Conservation (phyloP, 2,329 filamentous ascomycete species). For the Lasiodiplodia citricola region DNA sequence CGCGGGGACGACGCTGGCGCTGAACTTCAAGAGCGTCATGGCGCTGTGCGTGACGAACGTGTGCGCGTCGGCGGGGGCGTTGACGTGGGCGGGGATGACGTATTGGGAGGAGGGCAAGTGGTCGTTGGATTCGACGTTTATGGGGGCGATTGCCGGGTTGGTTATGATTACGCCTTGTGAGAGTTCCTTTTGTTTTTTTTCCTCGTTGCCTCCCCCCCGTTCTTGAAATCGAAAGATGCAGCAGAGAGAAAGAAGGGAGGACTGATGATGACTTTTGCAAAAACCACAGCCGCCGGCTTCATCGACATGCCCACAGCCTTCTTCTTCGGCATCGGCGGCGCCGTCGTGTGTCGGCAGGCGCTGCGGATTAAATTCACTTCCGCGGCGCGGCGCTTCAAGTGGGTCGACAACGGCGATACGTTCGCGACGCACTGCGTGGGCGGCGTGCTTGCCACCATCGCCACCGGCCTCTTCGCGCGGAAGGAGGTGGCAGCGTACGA, state of each 20-base stretch:
- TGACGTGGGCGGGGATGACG: constrained; percentile 93
- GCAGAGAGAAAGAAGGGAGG: too few relatives aligned
- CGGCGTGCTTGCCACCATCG: constrained; percentile 57
- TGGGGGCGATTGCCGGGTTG: constrained; percentile 83
- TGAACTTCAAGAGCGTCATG: constrained; percentile 85
- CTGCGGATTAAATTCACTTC: constrained; percentile 60
- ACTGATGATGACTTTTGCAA: background rate
- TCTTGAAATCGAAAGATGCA: too few relatives aligned
- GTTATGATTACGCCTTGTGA: constrained; percentile 79
- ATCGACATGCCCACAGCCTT: constrained; percentile 57
- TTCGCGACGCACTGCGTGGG: constrained; percentile 62
- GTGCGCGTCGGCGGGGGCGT: constrained; percentile 79
- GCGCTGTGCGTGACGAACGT: constrained; percentile 82
- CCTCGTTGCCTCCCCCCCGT: too few relatives aligned
- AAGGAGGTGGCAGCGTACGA: constrained; percentile 60
- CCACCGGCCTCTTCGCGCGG: constrained; percentile 57
- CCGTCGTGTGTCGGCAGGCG: constrained; percentile 57
- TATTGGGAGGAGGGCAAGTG: constrained; percentile 79
- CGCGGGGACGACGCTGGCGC: constrained; percentile 81
- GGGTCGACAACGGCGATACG: constrained; percentile 62
- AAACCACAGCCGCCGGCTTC: constrained; percentile 48
- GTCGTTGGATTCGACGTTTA: constrained; percentile 93
- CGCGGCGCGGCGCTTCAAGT: constrained; percentile 52
- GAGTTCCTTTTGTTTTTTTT: background rate
- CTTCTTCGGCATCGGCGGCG: constrained; percentile 55